Conservation (phyloP, 208 protist species). For the Crithidia sp. region DNA sequence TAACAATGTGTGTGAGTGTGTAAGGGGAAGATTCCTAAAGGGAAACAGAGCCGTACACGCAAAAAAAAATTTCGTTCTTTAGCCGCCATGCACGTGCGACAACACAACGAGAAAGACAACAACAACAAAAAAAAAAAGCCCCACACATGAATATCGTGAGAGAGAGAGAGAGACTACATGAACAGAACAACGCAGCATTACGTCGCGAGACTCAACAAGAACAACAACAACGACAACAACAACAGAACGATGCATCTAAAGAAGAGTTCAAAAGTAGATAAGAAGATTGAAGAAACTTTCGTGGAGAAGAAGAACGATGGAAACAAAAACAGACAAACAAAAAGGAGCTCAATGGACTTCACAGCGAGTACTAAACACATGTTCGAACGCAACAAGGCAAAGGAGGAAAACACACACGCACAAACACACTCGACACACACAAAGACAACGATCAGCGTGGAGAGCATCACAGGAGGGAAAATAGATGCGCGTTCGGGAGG, state of each 20-base stretch:
- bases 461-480: no score
- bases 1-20: no score
- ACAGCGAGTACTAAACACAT: no score
- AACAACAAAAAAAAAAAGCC: not conserved
- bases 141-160: not conserved
- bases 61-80: not conserved
- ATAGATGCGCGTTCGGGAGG: no score
- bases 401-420: no score
- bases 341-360: no score
- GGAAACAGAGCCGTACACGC: not conserved
- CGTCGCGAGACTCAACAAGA: not conserved
- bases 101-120: not conserved
- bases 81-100: not conserved
- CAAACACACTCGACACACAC: no score
- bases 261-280: not conserved
- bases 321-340: constrained; percentile 16
- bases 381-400: no score
- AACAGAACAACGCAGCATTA: no score
- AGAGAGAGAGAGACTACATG: no score
- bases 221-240: not conserved
- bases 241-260: not conserved
- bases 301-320: constrained; percentile 15
- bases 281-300: not conserved
- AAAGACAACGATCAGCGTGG: no score
- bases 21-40: not conserved